Evolutionary conservation across 2,329 filamentous ascomycete species (phyloP).

Genomic region (Fusarium anguioides): DNA sequence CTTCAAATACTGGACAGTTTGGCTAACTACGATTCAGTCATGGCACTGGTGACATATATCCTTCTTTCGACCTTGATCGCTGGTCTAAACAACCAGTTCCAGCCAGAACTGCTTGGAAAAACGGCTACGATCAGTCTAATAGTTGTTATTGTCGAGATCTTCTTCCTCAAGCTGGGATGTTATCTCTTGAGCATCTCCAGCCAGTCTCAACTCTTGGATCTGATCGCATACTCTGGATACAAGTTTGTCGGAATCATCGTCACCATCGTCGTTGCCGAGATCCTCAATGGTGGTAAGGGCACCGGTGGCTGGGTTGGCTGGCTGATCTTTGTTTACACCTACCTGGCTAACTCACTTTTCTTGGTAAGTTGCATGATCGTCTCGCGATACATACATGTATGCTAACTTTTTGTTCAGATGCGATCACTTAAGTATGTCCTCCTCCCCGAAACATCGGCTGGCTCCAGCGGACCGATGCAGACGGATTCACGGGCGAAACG

Average conservation of each 20-base stretch:
- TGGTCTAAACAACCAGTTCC: conserved; percentile 89
- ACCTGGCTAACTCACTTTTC: conserved; percentile 94
- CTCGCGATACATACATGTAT: neutral
- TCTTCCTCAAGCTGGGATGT: conserved; percentile 90
- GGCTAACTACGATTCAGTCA: conserved; percentile 64
- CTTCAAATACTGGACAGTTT: neutral
- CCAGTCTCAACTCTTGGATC: conserved; percentile 90
- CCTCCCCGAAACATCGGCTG: conserved; percentile 81
- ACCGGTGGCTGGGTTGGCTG: conserved; percentile 91
- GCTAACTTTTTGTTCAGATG: conserved; percentile 66
- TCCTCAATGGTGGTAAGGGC: conserved; percentile 80
- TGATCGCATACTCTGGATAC: conserved; percentile 97
- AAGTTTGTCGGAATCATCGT: conserved; percentile 98
- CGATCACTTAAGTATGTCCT: conserved; percentile 96
- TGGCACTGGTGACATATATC: conserved; percentile 98
- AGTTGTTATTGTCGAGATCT: conserved; percentile 86
- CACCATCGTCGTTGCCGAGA: conserved; percentile 82
- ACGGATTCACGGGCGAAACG: conserved; percentile 85
- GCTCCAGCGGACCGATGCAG: conserved; percentile 72
- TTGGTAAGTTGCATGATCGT: conserved; percentile 69
- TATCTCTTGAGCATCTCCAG: conserved; percentile 95
- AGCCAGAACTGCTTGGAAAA: conserved; percentile 91
- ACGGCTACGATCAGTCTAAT: conserved; percentile 86
- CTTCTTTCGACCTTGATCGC: conserved; percentile 91
- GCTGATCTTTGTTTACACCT: conserved; percentile 90